A percentile compares a stretch with the other conserved stretches of the same genome.
Evolutionary conservation across 2,329 filamentous ascomycete species (phyloP).

Genomic region (Fusarium scirpi): DNA sequence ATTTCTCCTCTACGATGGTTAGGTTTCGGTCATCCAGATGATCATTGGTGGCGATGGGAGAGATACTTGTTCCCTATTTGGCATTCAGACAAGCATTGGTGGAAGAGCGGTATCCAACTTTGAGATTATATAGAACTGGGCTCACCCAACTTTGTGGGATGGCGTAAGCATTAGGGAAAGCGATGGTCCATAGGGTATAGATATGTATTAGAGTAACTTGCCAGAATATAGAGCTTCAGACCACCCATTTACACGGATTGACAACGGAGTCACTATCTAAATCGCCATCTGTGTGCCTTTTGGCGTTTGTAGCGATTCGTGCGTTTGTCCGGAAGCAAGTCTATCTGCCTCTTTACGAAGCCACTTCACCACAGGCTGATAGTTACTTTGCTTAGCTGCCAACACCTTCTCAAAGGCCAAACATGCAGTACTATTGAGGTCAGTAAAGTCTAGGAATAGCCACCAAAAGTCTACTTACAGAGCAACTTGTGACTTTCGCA

Average conservation of each 20-base stretch:
- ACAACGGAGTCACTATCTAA: not conserved
- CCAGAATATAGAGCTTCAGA: not conserved
- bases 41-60: constrained; percentile 77
- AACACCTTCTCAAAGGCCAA: constrained; percentile 78
- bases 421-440: constrained; percentile 69
- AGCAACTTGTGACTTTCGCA: constrained; percentile 69
- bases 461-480: constrained; percentile 64
- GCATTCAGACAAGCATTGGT: constrained; percentile 73
- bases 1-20: constrained; percentile 76
- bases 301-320: not conserved
- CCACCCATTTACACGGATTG: not conserved
- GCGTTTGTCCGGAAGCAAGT: constrained; percentile 43
- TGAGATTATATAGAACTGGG: constrained; percentile 26
- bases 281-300: not conserved
- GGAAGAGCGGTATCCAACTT: constrained; percentile 57
- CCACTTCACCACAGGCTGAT: constrained; percentile 75
- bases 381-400: constrained; percentile 76
- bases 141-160: not conserved
- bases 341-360: constrained; percentile 63
- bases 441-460: not conserved
- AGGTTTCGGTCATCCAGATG: constrained; percentile 70
- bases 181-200: not conserved
- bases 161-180: not conserved
- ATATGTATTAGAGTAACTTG: not conserved
- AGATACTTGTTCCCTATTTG: constrained; percentile 63